A percentile compares a stretch with the other conserved stretches of the same genome.
Conservation (phyloP, 202 grass and related monocot species). For the Setaria viridis region DNA sequence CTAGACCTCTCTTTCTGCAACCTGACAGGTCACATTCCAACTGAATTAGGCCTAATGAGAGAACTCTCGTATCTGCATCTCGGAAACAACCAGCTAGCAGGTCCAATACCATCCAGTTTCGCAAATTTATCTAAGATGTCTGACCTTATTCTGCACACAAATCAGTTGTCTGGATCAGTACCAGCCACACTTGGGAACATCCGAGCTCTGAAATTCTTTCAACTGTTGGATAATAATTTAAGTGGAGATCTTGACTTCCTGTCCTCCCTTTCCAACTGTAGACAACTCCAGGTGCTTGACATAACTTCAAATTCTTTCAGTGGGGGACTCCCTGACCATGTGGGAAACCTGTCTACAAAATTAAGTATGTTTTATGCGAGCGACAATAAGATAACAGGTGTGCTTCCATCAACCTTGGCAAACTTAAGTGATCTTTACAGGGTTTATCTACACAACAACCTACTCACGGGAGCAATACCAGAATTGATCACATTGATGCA, state of each 20-base stretch:
- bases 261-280: constrained; percentile 2
- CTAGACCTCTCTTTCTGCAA: neutral
- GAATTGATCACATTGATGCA: neutral
- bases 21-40: neutral
- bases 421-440: neutral
- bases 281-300: neutral
- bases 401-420: constrained; percentile 14
- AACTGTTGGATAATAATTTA: no score
- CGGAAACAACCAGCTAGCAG: neutral
- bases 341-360: constrained; percentile 13
- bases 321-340: neutral
- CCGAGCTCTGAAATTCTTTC: neutral
- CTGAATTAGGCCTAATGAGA: neutral
- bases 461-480: neutral
- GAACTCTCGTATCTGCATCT: neutral
- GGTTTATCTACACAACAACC: neutral
- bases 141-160: rapidly evolving
- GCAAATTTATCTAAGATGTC: neutral
- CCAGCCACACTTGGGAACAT: neutral
- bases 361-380: neutral
- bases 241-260: neutral
- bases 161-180: constrained; percentile 3
- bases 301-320: neutral
- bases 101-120: neutral
- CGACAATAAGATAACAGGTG: constrained; percentile 1